Evolutionary conservation across 495 filamentous ascomycete species (phyloP), one percentile per base, ranked within the genome.

Genomic region (Lepraria neglecta): DNA sequence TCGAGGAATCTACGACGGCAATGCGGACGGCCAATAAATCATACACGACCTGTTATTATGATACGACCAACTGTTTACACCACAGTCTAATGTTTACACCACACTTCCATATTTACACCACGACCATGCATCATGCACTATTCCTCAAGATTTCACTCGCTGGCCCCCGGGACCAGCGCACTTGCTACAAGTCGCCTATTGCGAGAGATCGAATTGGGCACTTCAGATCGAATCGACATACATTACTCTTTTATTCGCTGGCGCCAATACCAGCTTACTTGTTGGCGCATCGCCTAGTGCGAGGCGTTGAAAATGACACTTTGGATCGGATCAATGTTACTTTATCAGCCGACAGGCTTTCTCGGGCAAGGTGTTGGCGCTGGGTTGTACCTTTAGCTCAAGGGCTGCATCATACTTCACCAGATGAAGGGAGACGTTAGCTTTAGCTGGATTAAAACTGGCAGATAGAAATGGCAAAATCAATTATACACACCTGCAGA

Each of bases 1-100:
- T 38, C 76, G 81, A 42, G 81, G 80, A 19, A 75, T 83, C 57
- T 80, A 78, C 58, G 67, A 69, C 28, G 67, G 67, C 17, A 69
- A 63, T 43, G 60, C 58, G 19, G 67, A 69, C 15, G 63, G 56
- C 42, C 33, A 51, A 14, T 31, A n/a, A 52, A 21, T 38, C 35
- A 38, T 38, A 1, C 35, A 38, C 35, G 12, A 38, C 2, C 35
- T 38, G 35, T 38, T 38, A 7, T 12, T 6, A 38, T 38, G 35
- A 38, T 2, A 38, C 35, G 35, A 11, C 35, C 35, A 38, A 38
- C 35, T 38, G 35, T 38, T 38, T 10, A 38, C 12, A 38, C 33
- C 33, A 6, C 33, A 38, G 6, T 5, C 33, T 11, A 38, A 38
- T 38, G 33, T 38, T 11, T 38, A 38, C 11, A 38, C 4, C 12